Percentiles rank a stretch among this genome's conserved stretches.
phyloP scores from a whole-genome alignment of 768 basidiomycete species.

The Psilocybe tampanensis region DNA sequence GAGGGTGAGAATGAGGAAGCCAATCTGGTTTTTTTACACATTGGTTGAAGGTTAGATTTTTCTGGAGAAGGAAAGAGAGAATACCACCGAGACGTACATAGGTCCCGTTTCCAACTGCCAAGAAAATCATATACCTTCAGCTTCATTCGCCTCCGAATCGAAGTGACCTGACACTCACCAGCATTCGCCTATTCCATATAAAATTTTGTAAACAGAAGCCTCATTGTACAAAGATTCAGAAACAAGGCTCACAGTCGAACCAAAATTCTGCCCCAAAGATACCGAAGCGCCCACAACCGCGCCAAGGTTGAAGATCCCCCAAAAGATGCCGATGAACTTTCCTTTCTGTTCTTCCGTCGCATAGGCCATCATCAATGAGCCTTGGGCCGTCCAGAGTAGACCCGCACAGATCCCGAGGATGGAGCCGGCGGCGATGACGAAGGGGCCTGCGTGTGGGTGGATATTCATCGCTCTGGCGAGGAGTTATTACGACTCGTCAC shows the following conservation, averaged over 20 bases:
- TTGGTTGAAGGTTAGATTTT: too few species aligned
- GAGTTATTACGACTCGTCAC: background rate
- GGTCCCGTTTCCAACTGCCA: conserved; percentile 75
- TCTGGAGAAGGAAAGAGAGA: too few species aligned
- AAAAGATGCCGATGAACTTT: conserved; percentile 76
- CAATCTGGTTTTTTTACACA: too few species aligned
- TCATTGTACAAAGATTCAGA: too few species aligned
- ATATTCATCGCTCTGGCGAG: conserved; percentile 64
- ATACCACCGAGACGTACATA: conserved; percentile 60
- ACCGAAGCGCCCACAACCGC: conserved; percentile 80
- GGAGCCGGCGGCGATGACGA: conserved; percentile 73
- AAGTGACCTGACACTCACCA: conserved; percentile 23
- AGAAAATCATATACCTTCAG: too few species aligned
- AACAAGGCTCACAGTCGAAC: conserved; percentile 50
- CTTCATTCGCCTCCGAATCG: too few species aligned
- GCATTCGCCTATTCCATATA: conserved; percentile 42
- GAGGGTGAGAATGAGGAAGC: conserved; percentile 71
- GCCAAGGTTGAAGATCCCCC: conserved; percentile 83
- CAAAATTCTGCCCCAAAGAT: conserved; percentile 69
- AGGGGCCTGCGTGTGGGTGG: conserved; percentile 58
- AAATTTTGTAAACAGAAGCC: too few species aligned
- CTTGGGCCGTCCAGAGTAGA: conserved; percentile 83
- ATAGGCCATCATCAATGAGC: conserved; percentile 81
- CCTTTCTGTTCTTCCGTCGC: conserved; percentile 82
- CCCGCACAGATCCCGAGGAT: conserved; percentile 73